Base-by-base conservation (phyloP, 805 yeast species). In the Myxozyma lipomycoides region DNA sequence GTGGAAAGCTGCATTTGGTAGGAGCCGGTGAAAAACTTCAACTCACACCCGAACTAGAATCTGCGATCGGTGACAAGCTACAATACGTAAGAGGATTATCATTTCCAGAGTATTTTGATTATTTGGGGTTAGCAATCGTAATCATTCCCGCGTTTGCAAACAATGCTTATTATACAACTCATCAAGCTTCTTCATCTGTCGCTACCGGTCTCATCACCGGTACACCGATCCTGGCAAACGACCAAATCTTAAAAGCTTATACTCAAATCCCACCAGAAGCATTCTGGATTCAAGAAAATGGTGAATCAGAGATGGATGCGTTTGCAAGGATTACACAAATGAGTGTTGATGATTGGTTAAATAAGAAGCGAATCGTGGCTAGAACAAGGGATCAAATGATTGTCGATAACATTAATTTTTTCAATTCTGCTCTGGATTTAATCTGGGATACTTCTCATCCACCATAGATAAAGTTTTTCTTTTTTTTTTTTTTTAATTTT, bases 261-360 rank as follows among this genome's bases (percentile, higher is more conserved):
- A 43, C 58, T 7, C 58, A 55, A n/a, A 46, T 55, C 35, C 52
- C 57, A 17, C 46, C 22, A 12, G 54, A 49, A 7, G 47, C 51
- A 12, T 36, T 55, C 35, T 55, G 58, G 58, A 36, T 48, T 15
- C 58, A 55, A 34, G 46, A 45, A 15, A 49, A 45, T 15, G 47
- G 40, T 36, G 58, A 55, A 38, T 21, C 51, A 4, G 59, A 55
- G 37, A 46, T 55, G 32, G 46, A 53, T 24, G 54, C 60, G 51
- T 46, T 62, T 48, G 58, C 67, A 54, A 49, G 68, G 51, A 49
- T 59, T 32, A 42, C 45, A 3, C 61, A 55, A 1, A 28, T 49
- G 21, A 55, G 45, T 1, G 44, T 26, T 15, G 58, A 63, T 0
- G 65, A 58, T 2, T 63, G 57, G 15, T 74, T 23, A 28, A 23